Evolutionary conservation across 2,329 filamentous ascomycete genomes (phyloP), one percentile per base, ranked within the genome.

Genomic region (Aureobasidium melanogenum): DNA sequence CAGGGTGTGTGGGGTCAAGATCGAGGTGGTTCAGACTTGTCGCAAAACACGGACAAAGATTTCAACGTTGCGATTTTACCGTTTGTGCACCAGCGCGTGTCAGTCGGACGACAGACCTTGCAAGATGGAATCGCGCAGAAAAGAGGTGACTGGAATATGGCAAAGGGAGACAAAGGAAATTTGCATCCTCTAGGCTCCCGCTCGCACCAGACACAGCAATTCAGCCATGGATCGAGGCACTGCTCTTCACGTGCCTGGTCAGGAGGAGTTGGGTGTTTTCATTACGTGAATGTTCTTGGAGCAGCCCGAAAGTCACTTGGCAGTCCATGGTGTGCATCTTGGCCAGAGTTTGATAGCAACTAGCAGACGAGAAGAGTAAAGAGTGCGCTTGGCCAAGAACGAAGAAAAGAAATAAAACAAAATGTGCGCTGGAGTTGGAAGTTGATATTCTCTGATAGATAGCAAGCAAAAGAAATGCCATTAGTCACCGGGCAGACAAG

Each of bases 301-400:
- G 26, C n/a, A 24, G 38, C 30, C 38, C n/a, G n/a, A n/a, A n/a
- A n/a, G 47, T 38, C 36, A 50, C 50, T 55, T 56, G 60, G 60
- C 44, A 26, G 34, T 47, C 24, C 24, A 43, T 58, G 32, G 19
- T 58, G 19, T 10, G 48, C 32, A 34, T 51, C 58, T 55, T 62
- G 50, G 41, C 43, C 34, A 44, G 47, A 54, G 36, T 60, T n/a
- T 54, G 38, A 60, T 48, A 39, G 34, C 55, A 48, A 32, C 34
- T 30, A 34, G 9, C 24, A 24, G 56, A 48, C 44, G 43, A 50
- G 56, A 59, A 59, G 44, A 50, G 56, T 46, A 59, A 59, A 50
- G 44, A 44, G 39, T 22, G 22, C 17, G 22, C 24, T 46, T 38
- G 54, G 54, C 54, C 39, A 57, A 46, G 54, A 47, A 46, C 39